phyloP scores from a whole-genome alignment of 2,329 filamentous ascomycete species.

The Aspergillus brasiliensis region DNA sequence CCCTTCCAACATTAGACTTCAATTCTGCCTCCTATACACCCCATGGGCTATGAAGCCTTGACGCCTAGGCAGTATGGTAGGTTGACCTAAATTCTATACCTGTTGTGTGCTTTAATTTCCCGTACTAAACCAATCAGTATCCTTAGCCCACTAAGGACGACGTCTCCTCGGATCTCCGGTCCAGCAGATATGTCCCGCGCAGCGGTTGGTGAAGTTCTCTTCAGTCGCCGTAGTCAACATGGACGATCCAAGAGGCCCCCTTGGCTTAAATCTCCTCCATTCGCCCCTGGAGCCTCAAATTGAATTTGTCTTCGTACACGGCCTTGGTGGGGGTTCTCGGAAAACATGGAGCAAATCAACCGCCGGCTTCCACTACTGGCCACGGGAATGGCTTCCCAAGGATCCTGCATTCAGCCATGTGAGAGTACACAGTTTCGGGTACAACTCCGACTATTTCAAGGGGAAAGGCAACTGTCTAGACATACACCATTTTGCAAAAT shows the following conservation, averaged over 20 bases:
- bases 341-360: constrained; percentile 45
- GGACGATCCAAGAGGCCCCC: not conserved
- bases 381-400: constrained; percentile 41
- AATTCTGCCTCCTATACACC: too few relatives aligned
- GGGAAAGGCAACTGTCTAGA: constrained; percentile 4
- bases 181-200: too few relatives aligned
- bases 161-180: too few relatives aligned
- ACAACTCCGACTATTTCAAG: constrained; percentile 22
- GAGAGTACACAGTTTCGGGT: constrained; percentile 32
- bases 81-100: too few relatives aligned
- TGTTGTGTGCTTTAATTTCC: too few relatives aligned
- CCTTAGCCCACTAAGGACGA: too few relatives aligned
- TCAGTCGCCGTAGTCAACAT: not conserved
- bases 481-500: constrained; percentile 31
- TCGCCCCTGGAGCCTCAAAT: constrained; percentile 14
- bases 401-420: constrained; percentile 25
- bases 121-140: too few relatives aligned
- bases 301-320: constrained; percentile 30
- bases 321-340: constrained; percentile 25
- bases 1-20: too few relatives aligned
- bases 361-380: constrained; percentile 43
- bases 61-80: not conserved
- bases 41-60: too few relatives aligned
- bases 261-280: constrained; percentile 20
- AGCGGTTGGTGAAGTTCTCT: too few relatives aligned